Evolutionary conservation across 805 yeast genomes (phyloP).

Genomic region (Hanseniaspora lachancei): DNA sequence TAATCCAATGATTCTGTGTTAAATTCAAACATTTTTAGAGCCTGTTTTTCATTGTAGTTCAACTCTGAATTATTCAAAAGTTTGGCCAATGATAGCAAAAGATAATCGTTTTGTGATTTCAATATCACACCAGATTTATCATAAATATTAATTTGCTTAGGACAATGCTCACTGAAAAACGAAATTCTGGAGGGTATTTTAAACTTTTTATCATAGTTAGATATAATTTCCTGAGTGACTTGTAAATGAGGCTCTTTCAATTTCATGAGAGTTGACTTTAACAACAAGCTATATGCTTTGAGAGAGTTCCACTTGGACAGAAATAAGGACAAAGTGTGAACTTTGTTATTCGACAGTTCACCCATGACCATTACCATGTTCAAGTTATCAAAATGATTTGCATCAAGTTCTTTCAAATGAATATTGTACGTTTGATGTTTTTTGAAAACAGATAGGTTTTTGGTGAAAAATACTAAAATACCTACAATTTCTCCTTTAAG

Average conservation of each 20-base stretch:
- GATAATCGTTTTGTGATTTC: neutral
- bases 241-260: neutral
- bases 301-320: neutral
- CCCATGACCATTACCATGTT: neutral
- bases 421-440: neutral
- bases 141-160: neutral
- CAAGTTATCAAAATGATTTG: neutral
- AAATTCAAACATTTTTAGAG: neutral
- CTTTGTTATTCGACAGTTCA: neutral
- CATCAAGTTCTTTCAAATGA: neutral
- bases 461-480: neutral
- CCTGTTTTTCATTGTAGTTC: neutral
- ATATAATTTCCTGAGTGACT: neutral
- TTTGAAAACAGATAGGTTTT: neutral
- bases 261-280: neutral
- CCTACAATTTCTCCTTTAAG: neutral
- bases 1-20: neutral
- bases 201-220: neutral
- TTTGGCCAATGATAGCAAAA: neutral
- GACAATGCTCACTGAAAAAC: neutral
- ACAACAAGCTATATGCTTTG: neutral
- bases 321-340: neutral
- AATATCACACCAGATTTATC: neutral
- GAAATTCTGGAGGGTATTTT: neutral
- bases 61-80: neutral